Conservation (phyloP, 441 rosid genomes). For the Biscutella laevigata region DNA sequence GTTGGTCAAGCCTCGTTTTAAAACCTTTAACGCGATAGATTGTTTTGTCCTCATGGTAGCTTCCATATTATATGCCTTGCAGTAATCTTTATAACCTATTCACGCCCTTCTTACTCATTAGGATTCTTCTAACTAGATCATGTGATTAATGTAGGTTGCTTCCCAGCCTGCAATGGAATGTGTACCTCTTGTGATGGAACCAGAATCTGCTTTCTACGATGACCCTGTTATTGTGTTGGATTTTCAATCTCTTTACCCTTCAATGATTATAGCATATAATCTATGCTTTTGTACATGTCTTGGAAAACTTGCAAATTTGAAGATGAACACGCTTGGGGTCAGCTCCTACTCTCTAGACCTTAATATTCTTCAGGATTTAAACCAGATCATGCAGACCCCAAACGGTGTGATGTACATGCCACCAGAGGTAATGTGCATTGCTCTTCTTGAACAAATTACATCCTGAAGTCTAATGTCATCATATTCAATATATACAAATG, state of each 20-base stretch:
- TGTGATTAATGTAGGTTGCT: conserved; percentile 65
- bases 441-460: background rate
- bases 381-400: conserved; percentile 61
- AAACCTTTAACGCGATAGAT: background rate
- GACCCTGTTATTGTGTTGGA: conserved; percentile 97
- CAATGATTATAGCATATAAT: conserved; percentile 95
- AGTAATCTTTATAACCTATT: conserved; percentile 4
- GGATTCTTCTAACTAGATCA: conserved; percentile 6
- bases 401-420: conserved; percentile 79
- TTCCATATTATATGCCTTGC: background rate
- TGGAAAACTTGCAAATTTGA: conserved; percentile 62
- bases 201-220: conserved; percentile 86
- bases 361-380: conserved; percentile 42
- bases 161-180: conserved; percentile 99
- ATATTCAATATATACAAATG: conserved; percentile 5
- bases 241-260: conserved; percentile 98
- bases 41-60: conserved; percentile 11
- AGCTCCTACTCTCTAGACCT: conserved; percentile 59
- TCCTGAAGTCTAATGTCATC: conserved; percentile 1
- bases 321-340: conserved; percentile 74
- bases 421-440: conserved; percentile 49
- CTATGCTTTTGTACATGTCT: conserved; percentile 95
- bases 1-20: background rate
- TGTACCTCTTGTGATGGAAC: conserved; percentile 97
- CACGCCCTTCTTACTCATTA: background rate